Evolutionary conservation across 2,329 filamentous ascomycete genomes (phyloP), one percentile per base, ranked within the genome.

Genomic region (Scedosporium dehoogii): DNA sequence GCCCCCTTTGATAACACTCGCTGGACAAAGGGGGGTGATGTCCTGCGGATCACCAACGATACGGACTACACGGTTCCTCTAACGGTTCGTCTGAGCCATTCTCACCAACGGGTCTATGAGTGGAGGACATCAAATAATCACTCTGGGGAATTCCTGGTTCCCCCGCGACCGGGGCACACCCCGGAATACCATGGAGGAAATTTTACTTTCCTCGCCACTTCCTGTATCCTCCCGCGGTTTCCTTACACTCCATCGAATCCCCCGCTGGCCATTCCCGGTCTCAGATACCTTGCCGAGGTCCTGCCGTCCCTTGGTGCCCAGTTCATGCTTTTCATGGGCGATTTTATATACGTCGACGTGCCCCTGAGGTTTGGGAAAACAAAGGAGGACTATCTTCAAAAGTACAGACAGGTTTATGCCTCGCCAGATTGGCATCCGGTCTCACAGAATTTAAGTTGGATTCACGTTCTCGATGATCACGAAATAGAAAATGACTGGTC

Each of bases 401-500:
- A 97, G 71, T 99, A 99, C 71, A 87, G 93, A 21, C 91, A 96
- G 68, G 87, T 97, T n/a, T 99, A 99, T 70, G 89, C 91, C 0
- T 96, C 92, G 2, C 93, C 93, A 0, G 93, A 96, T 66, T 99
- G 94, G 94, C 79, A 84, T 1, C 78, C 85, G 0, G 86, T 90
- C 10, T 85, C 85, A 0, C 81, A 88, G 67, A 87, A 91, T 62
- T 78, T 97, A n/a, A 96, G 92, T 68, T 99, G 94, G 94, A 91
- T 97, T 55, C 94, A 99, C 70, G 92, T 96, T 2, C 83, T 97
- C 6, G 94, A 99, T 70, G 94, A 99, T 72, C 94, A 99, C 70
- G 94, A 99, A 72, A 97, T 99, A 65, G 84, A 84, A 4, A 97
- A 99, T 68, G 94, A 97, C 75, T 97, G 92, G 92, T 86, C 88